Conservation (phyloP, 352 stramenopile genomes). For the Peronospora belbahrii region DNA sequence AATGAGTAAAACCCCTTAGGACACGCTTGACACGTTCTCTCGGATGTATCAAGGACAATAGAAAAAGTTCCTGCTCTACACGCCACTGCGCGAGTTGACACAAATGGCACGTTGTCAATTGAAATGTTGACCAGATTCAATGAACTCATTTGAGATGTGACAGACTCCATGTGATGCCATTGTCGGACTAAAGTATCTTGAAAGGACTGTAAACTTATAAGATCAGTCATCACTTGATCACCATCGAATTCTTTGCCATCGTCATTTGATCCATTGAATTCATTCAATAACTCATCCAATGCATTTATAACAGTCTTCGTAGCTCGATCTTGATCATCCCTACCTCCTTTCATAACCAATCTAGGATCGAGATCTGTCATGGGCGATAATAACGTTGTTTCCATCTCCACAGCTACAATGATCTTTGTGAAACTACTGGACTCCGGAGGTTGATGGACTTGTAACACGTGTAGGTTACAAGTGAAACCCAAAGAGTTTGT, state of each 20-base stretch:
- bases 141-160: too few relatives aligned
- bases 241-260: background rate
- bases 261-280: conserved; percentile 9
- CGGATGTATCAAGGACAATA: background rate
- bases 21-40: conserved; percentile 26
- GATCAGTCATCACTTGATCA: conserved; percentile 8
- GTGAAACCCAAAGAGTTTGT: conserved; percentile 11
- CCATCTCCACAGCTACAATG: conserved; percentile 25
- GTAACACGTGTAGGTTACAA: conserved; percentile 20
- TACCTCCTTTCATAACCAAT: background rate
- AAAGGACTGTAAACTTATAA: conserved; percentile 11
- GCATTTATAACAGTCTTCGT: conserved; percentile 8
- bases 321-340: conserved; percentile 9
- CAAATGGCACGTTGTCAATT: conserved; percentile 13
- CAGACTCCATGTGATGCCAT: too few relatives aligned
- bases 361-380: background rate
- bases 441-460: conserved; percentile 3
- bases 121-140: conserved; percentile 17
- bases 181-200: conserved; percentile 21
- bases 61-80: conserved; percentile 32
- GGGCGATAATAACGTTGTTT: background rate
- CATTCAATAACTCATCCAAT: conserved; percentile 9
- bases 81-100: conserved; percentile 24
- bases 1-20: conserved; percentile 26
- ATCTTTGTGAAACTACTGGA: conserved; percentile 5